phyloP scores from a whole-genome alignment of 2,329 filamentous ascomycete genomes.

The Cordyceps militaris region DNA sequence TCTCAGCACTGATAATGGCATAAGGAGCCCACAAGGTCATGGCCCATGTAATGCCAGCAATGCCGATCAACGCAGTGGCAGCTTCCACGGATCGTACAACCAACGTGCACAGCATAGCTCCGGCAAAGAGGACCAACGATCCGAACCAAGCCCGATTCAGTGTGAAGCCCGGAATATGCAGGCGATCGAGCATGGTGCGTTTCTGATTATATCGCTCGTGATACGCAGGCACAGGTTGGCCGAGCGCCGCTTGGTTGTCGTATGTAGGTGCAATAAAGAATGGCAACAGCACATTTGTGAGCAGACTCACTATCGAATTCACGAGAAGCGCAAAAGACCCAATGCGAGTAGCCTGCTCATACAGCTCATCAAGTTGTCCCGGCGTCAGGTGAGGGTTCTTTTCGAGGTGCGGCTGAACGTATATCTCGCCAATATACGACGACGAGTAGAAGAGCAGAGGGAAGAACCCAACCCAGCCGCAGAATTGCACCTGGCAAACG shows the following conservation, averaged over 20 bases:
- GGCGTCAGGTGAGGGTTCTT: conserved; percentile 71
- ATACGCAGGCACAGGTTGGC: conserved; percentile 15
- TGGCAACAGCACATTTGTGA: conserved; percentile 75
- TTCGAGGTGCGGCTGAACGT: conserved; percentile 74
- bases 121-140: conserved; percentile 75
- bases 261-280: conserved; percentile 82
- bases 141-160: conserved; percentile 82
- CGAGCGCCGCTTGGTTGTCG: conserved; percentile 35
- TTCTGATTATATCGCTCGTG: conserved; percentile 26
- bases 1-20: conserved; percentile 89
- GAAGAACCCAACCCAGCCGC: conserved; percentile 93
- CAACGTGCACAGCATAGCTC: conserved; percentile 76
- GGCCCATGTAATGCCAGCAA: conserved; percentile 88
- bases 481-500: conserved; percentile 77
- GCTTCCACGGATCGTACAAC: conserved; percentile 63
- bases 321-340: conserved; percentile 85
- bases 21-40: conserved; percentile 92
- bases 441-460: conserved; percentile 94
- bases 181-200: conserved; percentile 45
- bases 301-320: conserved; percentile 78
- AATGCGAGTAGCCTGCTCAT: conserved; percentile 77
- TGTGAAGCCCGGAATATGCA: conserved; percentile 77
- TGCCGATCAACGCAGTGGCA: conserved; percentile 69
- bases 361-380: conserved; percentile 68
- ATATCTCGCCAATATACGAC: conserved; percentile 88